Percentiles rank a stretch among this genome's conserved stretches.
These are phyloP conservation scores for Toxicodendron radicans DNA, from an alignment of 345 rosid species.

Conservation along the genomic window DNA sequence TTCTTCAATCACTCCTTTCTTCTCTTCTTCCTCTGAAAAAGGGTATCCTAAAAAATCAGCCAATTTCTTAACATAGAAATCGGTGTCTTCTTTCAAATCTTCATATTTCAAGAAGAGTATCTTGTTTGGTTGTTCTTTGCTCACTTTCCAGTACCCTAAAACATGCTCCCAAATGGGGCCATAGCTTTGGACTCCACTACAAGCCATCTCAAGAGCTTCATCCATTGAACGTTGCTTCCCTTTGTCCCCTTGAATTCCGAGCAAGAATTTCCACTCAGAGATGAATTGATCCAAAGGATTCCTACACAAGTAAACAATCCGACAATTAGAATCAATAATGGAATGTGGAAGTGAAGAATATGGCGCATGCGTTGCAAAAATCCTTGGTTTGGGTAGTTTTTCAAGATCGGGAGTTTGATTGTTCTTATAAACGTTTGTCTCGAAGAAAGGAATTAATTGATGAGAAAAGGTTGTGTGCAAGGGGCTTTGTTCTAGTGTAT, in stretches of 20 bases:
- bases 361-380: neutral
- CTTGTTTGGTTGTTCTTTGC: no score
- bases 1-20: no score
- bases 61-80: neutral
- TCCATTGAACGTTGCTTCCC: no score
- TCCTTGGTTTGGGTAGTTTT: neutral
- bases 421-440: neutral
- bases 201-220: no score
- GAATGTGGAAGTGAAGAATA: neutral
- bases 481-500: neutral
- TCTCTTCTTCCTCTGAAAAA: neutral
- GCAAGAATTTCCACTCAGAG: slow-evolving; percentile 10
- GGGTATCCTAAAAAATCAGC: neutral
- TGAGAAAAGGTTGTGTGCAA: neutral
- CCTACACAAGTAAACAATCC: neutral
- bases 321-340: neutral
- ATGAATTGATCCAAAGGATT: no score
- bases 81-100: no score
- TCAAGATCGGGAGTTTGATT: neutral
- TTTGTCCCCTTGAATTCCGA: no score
- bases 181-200: no score
- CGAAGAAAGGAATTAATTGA: neutral
- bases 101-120: no score
- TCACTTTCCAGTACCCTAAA: no score
- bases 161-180: no score